These are phyloP conservation scores for Apiotrichum laibachii DNA, from an alignment of 1,284 basidiomycete genomes.

Conservation along the genomic window DNA sequence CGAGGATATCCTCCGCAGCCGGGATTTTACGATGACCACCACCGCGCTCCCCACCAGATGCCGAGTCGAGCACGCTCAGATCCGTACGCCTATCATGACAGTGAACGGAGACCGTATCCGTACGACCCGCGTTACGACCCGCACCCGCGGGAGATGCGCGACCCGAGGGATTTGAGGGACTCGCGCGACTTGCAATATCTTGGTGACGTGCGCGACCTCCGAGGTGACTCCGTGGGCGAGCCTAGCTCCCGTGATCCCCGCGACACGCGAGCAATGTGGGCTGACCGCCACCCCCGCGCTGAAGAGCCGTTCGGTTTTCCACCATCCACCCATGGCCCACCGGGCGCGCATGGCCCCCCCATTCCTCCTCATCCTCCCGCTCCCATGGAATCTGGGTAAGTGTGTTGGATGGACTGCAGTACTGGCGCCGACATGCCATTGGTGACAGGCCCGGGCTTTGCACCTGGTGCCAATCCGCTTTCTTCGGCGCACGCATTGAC, in stretches of 20 bases:
- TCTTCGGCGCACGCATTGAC: no score
- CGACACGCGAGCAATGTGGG: neutral
- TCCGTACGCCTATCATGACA: constrained; percentile 3
- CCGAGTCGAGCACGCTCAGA: constrained; percentile 2
- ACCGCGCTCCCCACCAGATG: neutral
- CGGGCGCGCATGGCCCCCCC: neutral
- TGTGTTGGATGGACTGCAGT: no score
- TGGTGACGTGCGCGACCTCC: neutral
- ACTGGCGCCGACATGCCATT: no score
- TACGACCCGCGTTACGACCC: neutral
- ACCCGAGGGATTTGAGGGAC: neutral
- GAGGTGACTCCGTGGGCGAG: neutral
- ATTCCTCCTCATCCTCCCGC: neutral
- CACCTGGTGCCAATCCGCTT: no score
- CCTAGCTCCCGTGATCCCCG: constrained; percentile 1
- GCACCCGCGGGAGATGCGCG: neutral
- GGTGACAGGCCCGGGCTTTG: no score
- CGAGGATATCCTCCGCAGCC: neutral
- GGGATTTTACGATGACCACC: neutral
- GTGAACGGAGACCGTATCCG: neutral
- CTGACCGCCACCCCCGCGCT: neutral
- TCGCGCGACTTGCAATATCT: neutral
- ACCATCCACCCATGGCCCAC: neutral
- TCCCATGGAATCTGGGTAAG: no score
- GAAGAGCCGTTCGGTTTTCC: neutral